Evolutionary conservation across 805 yeast genomes (phyloP).

Genomic region (Candida caryicola): DNA sequence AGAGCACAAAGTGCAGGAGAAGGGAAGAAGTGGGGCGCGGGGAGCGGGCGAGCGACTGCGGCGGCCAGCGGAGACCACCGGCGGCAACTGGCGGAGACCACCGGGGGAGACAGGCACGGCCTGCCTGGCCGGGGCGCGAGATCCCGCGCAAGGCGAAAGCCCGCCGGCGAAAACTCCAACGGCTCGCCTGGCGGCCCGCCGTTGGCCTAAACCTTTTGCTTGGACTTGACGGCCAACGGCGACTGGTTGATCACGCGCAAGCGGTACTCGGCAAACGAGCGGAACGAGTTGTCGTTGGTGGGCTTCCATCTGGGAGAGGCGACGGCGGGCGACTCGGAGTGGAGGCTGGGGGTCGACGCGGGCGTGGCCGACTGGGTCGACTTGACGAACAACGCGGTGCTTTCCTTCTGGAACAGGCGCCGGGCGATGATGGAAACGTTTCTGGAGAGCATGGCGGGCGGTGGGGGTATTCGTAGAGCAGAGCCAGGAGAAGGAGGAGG

Average conservation of each 20-base stretch:
- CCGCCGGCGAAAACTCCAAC: too few relatives aligned
- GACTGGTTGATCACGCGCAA: conserved; percentile 40
- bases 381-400: conserved; percentile 24
- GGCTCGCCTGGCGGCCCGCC: too few relatives aligned
- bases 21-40: too few relatives aligned
- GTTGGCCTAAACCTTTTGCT: conserved; percentile 5
- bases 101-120: too few relatives aligned
- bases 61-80: too few relatives aligned
- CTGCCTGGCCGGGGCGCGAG: too few relatives aligned
- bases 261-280: conserved; percentile 45
- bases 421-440: conserved; percentile 20
- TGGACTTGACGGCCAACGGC: conserved; percentile 33
- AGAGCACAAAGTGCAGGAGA: too few relatives aligned
- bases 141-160: too few relatives aligned
- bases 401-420: conserved; percentile 28
- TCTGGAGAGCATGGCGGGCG: conserved; percentile 18
- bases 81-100: too few relatives aligned
- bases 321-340: conserved; percentile 14
- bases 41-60: too few relatives aligned
- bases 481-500: not conserved
- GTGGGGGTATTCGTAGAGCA: too few relatives aligned
- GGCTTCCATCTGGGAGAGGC: conserved; percentile 34
- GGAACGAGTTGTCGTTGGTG: conserved; percentile 37
- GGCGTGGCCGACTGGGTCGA: conserved; percentile 16
- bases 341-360: conserved; percentile 4